These are phyloP conservation scores for Ulota crispa DNA, from an alignment of 225 moss, liverwort and hornwort genomes.

Conservation along the genomic window DNA sequence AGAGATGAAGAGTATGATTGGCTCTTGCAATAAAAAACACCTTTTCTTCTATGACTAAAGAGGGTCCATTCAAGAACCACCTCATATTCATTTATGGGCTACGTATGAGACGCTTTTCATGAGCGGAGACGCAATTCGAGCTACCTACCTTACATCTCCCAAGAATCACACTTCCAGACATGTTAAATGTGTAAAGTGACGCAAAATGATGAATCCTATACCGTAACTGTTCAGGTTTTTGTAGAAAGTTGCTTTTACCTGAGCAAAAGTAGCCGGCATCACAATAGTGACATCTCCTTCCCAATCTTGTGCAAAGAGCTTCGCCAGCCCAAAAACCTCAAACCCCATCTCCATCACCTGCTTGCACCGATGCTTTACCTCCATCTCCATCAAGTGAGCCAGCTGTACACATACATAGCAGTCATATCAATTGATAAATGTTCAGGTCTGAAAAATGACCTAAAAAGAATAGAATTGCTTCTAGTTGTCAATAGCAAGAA, in stretches of 20 bases:
- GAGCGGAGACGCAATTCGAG: too few species aligned
- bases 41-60: too few species aligned
- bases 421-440: constrained; percentile 1
- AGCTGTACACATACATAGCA: constrained; percentile 49
- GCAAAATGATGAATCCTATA: neutral
- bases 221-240: neutral
- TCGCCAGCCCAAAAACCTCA: constrained; percentile 79
- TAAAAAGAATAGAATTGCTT: neutral
- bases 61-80: too few species aligned
- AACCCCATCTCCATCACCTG: constrained; percentile 92
- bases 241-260: constrained; percentile 44
- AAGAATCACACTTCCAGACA: neutral
- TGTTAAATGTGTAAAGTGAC: neutral
- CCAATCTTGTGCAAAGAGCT: constrained; percentile 97
- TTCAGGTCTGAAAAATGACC: neutral
- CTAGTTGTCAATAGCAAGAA: neutral
- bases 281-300: constrained; percentile 99
- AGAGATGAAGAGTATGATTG: too few species aligned
- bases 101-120: too few species aligned
- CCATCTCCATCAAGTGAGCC: constrained; percentile 93
- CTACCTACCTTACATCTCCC: neutral
- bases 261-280: constrained; percentile 97
- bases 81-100: too few species aligned
- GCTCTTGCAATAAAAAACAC: too few species aligned
- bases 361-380: constrained; percentile 96